A percentile compares a stretch with the other conserved stretches of the same genome.
Conservation (phyloP, 352 stramenopile species). For the Globisporangium nunn region DNA sequence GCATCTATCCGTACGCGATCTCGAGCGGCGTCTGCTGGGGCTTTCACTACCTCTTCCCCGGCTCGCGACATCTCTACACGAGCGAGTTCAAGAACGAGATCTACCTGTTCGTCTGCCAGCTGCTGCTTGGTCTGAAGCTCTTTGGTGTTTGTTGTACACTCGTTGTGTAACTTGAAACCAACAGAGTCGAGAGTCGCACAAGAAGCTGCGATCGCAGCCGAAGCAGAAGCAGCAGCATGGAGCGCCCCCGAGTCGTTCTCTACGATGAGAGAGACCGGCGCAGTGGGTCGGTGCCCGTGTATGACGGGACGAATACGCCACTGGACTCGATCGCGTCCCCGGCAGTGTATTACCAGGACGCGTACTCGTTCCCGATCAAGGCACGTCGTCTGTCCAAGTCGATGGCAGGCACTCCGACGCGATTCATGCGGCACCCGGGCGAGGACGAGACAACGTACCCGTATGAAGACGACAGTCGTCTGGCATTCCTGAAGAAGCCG, state of each 20-base stretch:
- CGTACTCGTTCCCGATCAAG: slow-evolving; percentile 19
- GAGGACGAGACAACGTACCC: slow-evolving; percentile 4
- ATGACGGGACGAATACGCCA: slow-evolving; percentile 15
- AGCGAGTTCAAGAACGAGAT: slow-evolving; percentile 75
- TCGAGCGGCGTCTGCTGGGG: slow-evolving; percentile 73
- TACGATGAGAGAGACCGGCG: slow-evolving; percentile 5
- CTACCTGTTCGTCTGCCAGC: slow-evolving; percentile 68
- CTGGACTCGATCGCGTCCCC: slow-evolving; percentile 33
- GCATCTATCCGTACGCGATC: slow-evolving; percentile 83
- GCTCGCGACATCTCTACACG: slow-evolving; percentile 81
- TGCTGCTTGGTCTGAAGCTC: slow-evolving; percentile 64
- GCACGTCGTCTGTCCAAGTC: slow-evolving; percentile 7
- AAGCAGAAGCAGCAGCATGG: slow-evolving; percentile 1
- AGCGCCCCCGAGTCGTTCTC: slow-evolving; percentile 10
- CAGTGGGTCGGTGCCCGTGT: slow-evolving; percentile 6
- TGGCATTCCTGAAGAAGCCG: slow-evolving; percentile 20
- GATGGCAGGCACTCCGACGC: slow-evolving; percentile 2
- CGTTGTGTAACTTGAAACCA: not conserved
- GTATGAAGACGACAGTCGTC: slow-evolving; percentile 12
- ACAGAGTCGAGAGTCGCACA: not conserved
- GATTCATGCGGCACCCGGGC: slow-evolving; percentile 7
- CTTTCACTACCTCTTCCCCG: slow-evolving; percentile 86
- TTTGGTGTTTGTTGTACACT: slow-evolving; percentile 4
- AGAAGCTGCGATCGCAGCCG: not conserved
- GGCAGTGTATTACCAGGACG: slow-evolving; percentile 30